Evolutionary conservation across 768 basidiomycete genomes (phyloP).

Genomic region (Scleroderma citrinum): DNA sequence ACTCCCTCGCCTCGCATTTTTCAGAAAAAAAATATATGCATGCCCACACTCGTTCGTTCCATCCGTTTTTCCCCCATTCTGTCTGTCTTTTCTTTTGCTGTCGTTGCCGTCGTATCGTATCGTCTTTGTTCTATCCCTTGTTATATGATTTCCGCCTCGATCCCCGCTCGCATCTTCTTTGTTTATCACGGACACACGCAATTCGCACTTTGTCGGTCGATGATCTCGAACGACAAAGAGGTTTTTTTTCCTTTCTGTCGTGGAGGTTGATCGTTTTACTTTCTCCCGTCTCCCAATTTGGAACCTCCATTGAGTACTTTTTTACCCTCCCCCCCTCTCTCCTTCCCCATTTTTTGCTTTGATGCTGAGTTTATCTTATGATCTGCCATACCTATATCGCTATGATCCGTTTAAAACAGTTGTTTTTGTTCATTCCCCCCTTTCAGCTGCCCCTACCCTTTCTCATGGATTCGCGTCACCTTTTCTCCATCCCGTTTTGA

Average conservation of each 20-base stretch:
- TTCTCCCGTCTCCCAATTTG: background rate
- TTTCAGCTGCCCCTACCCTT: background rate
- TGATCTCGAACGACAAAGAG: background rate
- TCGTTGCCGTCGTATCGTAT: constrained; percentile 1
- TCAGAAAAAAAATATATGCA: background rate
- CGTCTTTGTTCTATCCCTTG: background rate
- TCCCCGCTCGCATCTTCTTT: background rate
- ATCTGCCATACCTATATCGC: background rate
- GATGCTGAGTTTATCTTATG: background rate
- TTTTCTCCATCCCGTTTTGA: background rate
- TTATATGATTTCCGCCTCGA: background rate
- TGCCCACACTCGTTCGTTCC: background rate
- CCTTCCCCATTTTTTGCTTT: background rate
- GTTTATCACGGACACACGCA: background rate
- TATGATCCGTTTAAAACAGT: constrained; percentile 1
- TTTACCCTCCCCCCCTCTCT: background rate
- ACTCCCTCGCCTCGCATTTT: background rate
- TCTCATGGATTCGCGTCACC: background rate
- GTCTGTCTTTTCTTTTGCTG: background rate
- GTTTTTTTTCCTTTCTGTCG: background rate
- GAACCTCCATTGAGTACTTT: background rate
- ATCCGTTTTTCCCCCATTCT: too few species aligned
- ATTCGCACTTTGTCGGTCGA: background rate
- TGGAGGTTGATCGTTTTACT: background rate
- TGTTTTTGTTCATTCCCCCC: background rate